These are phyloP conservation scores for Hansenula lynferdii DNA, from an alignment of 1,139 yeast genomes.

Conservation along the genomic window DNA sequence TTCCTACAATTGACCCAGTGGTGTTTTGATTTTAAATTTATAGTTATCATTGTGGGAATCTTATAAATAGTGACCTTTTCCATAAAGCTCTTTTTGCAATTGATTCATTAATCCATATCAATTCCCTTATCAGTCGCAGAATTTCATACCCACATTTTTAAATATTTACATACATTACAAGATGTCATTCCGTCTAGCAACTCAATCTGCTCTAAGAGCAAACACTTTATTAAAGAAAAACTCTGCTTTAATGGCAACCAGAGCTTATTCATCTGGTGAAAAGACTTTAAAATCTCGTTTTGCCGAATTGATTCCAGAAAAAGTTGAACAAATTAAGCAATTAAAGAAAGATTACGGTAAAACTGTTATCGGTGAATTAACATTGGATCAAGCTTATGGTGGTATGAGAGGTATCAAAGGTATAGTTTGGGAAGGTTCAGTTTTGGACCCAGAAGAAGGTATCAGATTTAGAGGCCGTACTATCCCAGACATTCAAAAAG, in stretches of 20 bases:
- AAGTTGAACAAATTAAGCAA: slow-evolving; percentile 87
- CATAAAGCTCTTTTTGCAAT: too few relatives aligned
- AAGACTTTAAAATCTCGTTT: slow-evolving; percentile 87
- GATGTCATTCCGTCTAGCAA: slow-evolving; percentile 24
- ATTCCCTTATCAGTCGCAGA: too few relatives aligned
- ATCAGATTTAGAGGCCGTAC: slow-evolving; percentile 98
- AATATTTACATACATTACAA: neutral
- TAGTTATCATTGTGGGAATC: too few relatives aligned
- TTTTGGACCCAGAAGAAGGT: slow-evolving; percentile 96
- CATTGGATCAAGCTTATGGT: slow-evolving; percentile 96
- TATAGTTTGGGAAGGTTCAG: slow-evolving; percentile 99
- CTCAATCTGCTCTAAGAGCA: slow-evolving; percentile 16
- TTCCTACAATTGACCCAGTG: too few relatives aligned
- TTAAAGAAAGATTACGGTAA: slow-evolving; percentile 87
- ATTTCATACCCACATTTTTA: too few relatives aligned
- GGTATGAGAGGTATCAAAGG: slow-evolving; percentile 99
- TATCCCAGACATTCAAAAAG: slow-evolving; percentile 90
- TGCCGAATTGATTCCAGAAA: slow-evolving; percentile 87
- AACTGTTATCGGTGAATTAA: slow-evolving; percentile 89
- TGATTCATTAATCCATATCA: too few relatives aligned
- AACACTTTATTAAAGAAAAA: slow-evolving; percentile 16
- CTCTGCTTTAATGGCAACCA: slow-evolving; percentile 16
- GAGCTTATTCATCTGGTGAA: slow-evolving; percentile 28
- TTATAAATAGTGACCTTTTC: too few relatives aligned
- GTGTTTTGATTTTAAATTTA: too few relatives aligned